Conservation (phyloP, 2,329 filamentous ascomycete genomes). For the Colletotrichum sp. region DNA sequence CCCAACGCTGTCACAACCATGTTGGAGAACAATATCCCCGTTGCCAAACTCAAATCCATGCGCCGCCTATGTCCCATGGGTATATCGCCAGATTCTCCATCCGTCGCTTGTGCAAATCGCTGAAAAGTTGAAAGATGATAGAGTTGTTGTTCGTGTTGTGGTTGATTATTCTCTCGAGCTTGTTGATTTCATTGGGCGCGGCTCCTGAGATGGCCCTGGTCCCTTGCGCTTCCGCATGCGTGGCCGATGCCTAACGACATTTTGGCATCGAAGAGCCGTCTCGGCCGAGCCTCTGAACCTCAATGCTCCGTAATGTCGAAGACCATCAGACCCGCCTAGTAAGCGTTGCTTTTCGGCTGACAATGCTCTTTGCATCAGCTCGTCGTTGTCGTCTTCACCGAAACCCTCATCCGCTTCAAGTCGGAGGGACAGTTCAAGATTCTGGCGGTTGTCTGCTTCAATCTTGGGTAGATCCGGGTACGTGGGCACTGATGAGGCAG, state of each 20-base stretch:
- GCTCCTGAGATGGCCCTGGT: background rate
- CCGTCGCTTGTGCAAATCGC: background rate
- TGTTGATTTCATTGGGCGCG: background rate
- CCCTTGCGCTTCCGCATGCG: slow-evolving; percentile 20
- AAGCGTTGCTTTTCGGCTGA: background rate
- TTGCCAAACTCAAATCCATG: background rate
- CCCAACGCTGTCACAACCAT: background rate
- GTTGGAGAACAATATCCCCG: background rate
- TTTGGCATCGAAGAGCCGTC: slow-evolving; percentile 8
- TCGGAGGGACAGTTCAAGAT: background rate
- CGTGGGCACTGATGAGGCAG: background rate
- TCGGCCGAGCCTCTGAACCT: slow-evolving; percentile 16
- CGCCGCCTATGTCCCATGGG: background rate
- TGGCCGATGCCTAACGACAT: slow-evolving; percentile 15
- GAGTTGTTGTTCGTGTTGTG: background rate
- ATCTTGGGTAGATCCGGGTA: background rate
- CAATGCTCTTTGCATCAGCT: background rate
- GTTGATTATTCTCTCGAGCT: background rate
- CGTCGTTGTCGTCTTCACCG: background rate
- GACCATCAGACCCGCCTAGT: background rate
- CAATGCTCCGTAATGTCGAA: background rate
- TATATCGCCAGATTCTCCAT: slow-evolving; percentile 6
- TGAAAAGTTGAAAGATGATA: background rate
- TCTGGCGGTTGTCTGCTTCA: background rate
- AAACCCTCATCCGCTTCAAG: slow-evolving; percentile 18